Base-by-base conservation (phyloP, 768 basidiomycete species). In the Lactarius evosmus region DNA sequence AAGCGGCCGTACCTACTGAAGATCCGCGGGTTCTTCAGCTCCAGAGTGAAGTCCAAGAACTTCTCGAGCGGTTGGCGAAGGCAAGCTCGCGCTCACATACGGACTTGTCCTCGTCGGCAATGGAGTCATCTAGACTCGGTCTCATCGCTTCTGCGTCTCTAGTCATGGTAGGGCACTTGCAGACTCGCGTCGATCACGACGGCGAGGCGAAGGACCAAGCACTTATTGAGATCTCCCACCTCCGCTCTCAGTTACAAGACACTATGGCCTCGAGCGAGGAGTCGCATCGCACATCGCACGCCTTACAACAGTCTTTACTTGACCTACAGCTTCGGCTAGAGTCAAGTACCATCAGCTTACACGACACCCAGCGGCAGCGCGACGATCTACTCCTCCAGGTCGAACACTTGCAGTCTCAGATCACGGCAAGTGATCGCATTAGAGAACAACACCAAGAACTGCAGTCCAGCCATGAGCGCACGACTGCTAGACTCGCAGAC, bases 401-500 rank as follows among this genome's bases (percentile, higher is more conserved):
- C 32, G 57, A 58, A 9, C 50, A 54, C 25, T 58, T 69, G 9
- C 61, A 58, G 51, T 56, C 61, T 36, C 62, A 70, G 41, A 40
- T 58, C 25, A 16, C 53, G 16, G 52, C 62, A 34, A 67, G 52
- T 46, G 56, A 56, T 58, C 38, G 38, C 41, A 6, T 61, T 30
- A 19, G 54, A n/a, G 62, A 56, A 29, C 66, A 68, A 51, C 46
- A 30, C 22, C 33, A 33, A 16, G 60, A 61, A 41, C 17, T 66
- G 29, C 67, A 68, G 49, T 55, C 56, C 36, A 74, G 65, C 61
- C 72, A 84, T 25, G 75, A 79, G 33, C 75, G 78, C 56, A 74
- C 79, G 22, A 77, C 81, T 66, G 73, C 75, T 8, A 80, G 78
- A 50, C 71, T 88, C 11, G 64, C 71, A 6, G 78, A 79, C n/a